Conservation (phyloP, 1,284 basidiomycete genomes). For the Caloboletus firmus region DNA sequence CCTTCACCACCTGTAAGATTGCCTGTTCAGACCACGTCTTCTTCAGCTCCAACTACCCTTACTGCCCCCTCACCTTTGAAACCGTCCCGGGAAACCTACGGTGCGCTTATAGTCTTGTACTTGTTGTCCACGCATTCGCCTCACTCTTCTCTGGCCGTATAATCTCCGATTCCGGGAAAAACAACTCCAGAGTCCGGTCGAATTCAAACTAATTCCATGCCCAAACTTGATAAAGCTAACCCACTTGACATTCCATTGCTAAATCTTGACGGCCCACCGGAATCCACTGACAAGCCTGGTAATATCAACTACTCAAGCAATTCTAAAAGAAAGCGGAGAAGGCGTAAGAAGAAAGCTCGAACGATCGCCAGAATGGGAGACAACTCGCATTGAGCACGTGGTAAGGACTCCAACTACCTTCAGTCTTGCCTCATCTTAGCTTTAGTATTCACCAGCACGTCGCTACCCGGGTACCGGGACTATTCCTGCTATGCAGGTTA, state of each 20-base stretch:
- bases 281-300: conserved; percentile 34
- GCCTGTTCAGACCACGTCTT: conserved; percentile 8
- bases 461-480: not conserved
- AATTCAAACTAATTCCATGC: conserved; percentile 3
- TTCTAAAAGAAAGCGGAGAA: conserved; percentile 51
- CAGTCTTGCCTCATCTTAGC: not conserved
- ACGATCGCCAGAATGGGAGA: conserved; percentile 12
- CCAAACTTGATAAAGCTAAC: conserved; percentile 12
- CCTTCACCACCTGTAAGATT: conserved; percentile 3
- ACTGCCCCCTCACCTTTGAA: not conserved
- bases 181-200: conserved; percentile 3
- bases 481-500: not conserved
- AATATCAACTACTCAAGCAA: conserved; percentile 29
- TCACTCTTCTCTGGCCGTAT: conserved; percentile 12
- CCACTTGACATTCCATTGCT: conserved; percentile 43
- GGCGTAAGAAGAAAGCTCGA: conserved; percentile 50
- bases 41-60: not conserved
- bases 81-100: conserved; percentile 13
- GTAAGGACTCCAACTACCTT: conserved; percentile 12
- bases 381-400: conserved; percentile 15
- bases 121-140: conserved; percentile 7
- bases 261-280: conserved; percentile 56
- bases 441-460: not conserved
- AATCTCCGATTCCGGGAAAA: conserved; percentile 21
- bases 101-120: conserved; percentile 16